These are phyloP conservation scores for Lepidium sativum DNA, from an alignment of 345 rosid species.

Conservation along the genomic window DNA sequence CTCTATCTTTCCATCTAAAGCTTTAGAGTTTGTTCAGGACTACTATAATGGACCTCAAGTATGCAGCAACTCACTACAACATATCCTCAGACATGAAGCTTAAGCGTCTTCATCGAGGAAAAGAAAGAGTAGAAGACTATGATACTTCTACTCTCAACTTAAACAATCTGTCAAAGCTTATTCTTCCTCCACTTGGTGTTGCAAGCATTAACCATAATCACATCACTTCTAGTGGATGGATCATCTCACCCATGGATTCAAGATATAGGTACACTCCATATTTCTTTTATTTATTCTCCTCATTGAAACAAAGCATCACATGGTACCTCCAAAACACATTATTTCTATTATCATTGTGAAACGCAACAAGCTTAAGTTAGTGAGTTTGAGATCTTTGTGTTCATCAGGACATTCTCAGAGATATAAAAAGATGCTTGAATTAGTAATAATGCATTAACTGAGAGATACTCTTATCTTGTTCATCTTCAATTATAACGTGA, in stretches of 20 bases:
- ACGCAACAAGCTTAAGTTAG: neutral
- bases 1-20: neutral
- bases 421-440: too few relatives aligned
- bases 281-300: neutral
- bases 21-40: neutral
- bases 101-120: constrained; percentile 2
- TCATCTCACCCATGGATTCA: constrained; percentile 75
- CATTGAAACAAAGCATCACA: neutral
- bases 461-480: neutral
- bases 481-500: neutral
- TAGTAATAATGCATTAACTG: neutral
- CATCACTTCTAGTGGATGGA: constrained; percentile 40
- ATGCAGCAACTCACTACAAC: constrained; percentile 17
- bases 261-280: constrained; percentile 57
- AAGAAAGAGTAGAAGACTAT: constrained; percentile 31
- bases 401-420: too few relatives aligned
- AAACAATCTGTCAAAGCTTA: constrained; percentile 60
- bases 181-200: constrained; percentile 87
- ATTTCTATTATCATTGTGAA: neutral
- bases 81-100: constrained; percentile 16
- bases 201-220: constrained; percentile 47
- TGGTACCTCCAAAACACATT: neutral
- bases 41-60: constrained; percentile 21
- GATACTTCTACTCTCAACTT: constrained; percentile 35
- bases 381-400: neutral